Evolutionary conservation across 331 rosid species (phyloP), one percentile per base, ranked within the genome.

Genomic region (Saraca asoca): DNA sequence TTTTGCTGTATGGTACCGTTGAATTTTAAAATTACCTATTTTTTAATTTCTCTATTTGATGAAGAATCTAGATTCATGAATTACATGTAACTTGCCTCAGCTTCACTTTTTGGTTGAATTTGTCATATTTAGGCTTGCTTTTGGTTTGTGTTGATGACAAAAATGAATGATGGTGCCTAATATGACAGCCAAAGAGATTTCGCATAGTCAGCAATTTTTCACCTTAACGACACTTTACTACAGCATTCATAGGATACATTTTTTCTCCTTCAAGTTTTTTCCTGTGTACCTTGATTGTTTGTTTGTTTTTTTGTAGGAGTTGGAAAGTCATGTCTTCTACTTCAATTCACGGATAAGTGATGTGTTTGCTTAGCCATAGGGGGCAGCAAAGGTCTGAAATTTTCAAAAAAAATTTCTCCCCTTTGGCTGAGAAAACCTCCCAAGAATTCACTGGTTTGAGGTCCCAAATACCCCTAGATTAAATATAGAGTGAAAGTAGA

Each of bases 241-340:
- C 31, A 24, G 31, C 31, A 24, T 24, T 24, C 31, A 5, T n/a
- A 1, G 12, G 11, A 44, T 4, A 44, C 5, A 2, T 9, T 12
- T 33, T 17, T 17, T 17, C 58, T 12, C 16, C n/a, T 9, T 14
- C 38, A 16, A 67, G 19, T 12, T 39, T 2, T 16, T 19, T 49
- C 15, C 38, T 46, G 5, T 39, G 7, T 8, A 2, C 11, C 11
- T 0, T 10, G 11, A 8, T 7, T 39, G 43, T 39, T 39, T 51
- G 7, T 1, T 12, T 24, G 15, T 3, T 33, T 0, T 4, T n/a
- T 19, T 38, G 12, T 69, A 84, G 89, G 89, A 29, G 89, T 84
- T 38, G 89, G 89, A 4, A 84, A 84, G 78, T 84, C 89, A 54
- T 84, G 89, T 57, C 86, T 84, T 39, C 86, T 84, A 65, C 89